Percentiles rank a stretch among this genome's conserved stretches.
These are phyloP conservation scores for Mortierella claussenii DNA, from an alignment of 192 early-diverging fungal genomes.

Conservation along the genomic window DNA sequence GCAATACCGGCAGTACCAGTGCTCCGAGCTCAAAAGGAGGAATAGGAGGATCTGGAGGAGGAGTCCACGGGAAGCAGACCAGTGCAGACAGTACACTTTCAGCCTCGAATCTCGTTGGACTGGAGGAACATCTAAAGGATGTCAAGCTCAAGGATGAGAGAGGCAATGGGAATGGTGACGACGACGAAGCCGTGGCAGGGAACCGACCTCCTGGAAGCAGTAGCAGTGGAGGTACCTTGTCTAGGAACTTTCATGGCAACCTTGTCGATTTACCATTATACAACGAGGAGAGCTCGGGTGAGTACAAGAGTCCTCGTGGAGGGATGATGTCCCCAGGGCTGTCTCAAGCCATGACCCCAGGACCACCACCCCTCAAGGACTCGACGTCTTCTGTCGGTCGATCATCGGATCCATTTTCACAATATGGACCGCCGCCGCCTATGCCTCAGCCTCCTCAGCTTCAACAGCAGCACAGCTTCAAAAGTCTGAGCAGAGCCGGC, in stretches of 20 bases:
- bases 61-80: slow-evolving; percentile 28
- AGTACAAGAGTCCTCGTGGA: slow-evolving; percentile 12
- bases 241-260: slow-evolving; percentile 43
- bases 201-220: not conserved
- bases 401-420: slow-evolving; percentile 31
- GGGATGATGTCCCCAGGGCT: slow-evolving; percentile 34
- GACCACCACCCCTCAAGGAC: slow-evolving; percentile 34
- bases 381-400: slow-evolving; percentile 13
- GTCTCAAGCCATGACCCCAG: slow-evolving; percentile 14
- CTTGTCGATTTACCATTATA: slow-evolving; percentile 30
- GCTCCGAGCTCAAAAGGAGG: too few relatives aligned
- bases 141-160: slow-evolving; percentile 40
- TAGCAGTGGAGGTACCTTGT: not conserved
- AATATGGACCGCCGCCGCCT: slow-evolving; percentile 42
- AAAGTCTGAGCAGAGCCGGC: slow-evolving; percentile 26
- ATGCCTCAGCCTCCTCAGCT: slow-evolving; percentile 9
- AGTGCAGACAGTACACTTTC: slow-evolving; percentile 31
- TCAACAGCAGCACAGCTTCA: slow-evolving; percentile 14
- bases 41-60: slow-evolving; percentile 1
- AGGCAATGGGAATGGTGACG: slow-evolving; percentile 5
- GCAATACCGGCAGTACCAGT: slow-evolving; percentile 11
- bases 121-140: slow-evolving; percentile 47
- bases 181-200: not conserved
- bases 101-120: slow-evolving; percentile 36
- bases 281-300: slow-evolving; percentile 20